Base-by-base conservation (phyloP, 345 rosid genomes). In the Hirschfeldia incana region DNA sequence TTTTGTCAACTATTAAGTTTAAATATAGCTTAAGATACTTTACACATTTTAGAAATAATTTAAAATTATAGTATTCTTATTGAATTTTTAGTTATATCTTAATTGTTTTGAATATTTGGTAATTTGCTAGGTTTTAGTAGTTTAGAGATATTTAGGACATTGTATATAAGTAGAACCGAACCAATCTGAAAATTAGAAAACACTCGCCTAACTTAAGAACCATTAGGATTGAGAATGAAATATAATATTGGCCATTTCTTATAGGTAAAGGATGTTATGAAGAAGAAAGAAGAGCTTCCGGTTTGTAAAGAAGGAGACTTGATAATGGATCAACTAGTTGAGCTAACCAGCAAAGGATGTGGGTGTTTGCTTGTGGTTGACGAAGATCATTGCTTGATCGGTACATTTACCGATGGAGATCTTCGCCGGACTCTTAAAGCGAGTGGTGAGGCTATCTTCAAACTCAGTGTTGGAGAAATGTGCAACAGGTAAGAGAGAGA, bases 401-500 rank as follows among this genome's bases (percentile, higher is more conserved):
- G 99, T 67, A 96, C 99, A 3, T 93, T 93, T 67, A 93, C 99
- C 0, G 99, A 96, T 80, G 97, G 99, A 46, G 97, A 96, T 84
- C 90, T 96, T 51, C 91, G 97, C 8, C 94, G 98, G 4, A 90
- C 97, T 57, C 99, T 93, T 65, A 92, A 92, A 77, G 91, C 97
- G 30, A 90, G 88, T 15, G 90, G 91, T 17, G 97, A 92, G 86
- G 98, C 84, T 70, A 96, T 92, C 81, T 96, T 96, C 79, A 88
- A 88, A 86, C 99, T 91, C 81, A 86, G 88, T 0, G 98, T 96
- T 3, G 99, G 99, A 15, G 88, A 92, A 78, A 96, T 89, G 97
- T 96, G 98, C 88, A 89, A 88, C 87, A 93, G 93, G 98, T 91
- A 81, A 66, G 30, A n/a, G 21, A 51, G n/a, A 44, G 32, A 44